Evolutionary conservation across 1,284 basidiomycete genomes (phyloP).

Genomic region (Heimioporus retisporus): DNA sequence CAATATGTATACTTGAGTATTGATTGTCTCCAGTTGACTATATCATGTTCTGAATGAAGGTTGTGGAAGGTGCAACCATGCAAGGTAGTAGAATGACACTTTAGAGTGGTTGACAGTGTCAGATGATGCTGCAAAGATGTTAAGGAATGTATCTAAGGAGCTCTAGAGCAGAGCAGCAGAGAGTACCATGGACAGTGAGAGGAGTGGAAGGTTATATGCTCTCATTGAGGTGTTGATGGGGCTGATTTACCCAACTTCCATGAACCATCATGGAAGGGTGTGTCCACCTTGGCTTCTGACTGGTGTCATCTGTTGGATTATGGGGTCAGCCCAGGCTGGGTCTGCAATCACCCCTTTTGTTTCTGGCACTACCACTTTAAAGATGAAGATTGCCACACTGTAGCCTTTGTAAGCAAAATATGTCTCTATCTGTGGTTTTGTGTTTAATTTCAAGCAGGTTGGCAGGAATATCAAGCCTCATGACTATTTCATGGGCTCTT

Average conservation of each 20-base stretch:
- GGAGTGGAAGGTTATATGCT: too few species aligned
- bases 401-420: slow-evolving; percentile 62
- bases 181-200: too few species aligned
- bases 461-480: slow-evolving; percentile 53
- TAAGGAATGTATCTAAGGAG: too few species aligned
- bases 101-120: too few species aligned
- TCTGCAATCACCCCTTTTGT: slow-evolving; percentile 67
- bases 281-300: slow-evolving; percentile 63
- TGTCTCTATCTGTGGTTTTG: neutral
- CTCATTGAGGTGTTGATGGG: slow-evolving; percentile 65
- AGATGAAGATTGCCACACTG: slow-evolving; percentile 58
- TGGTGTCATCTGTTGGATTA: slow-evolving; percentile 62
- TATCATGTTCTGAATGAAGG: too few species aligned
- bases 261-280: slow-evolving; percentile 58
- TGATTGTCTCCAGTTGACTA: too few species aligned
- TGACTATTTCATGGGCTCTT: slow-evolving; percentile 54
- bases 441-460: slow-evolving; percentile 42
- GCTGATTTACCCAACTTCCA: slow-evolving; percentile 65
- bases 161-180: too few species aligned
- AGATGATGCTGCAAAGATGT: too few species aligned
- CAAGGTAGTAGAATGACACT: too few species aligned
- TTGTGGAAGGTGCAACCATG: too few species aligned
- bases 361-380: slow-evolving; percentile 62
- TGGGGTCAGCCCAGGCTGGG: slow-evolving; percentile 61
- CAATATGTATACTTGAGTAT: too few species aligned